phyloP scores from a whole-genome alignment of 768 basidiomycete species.

The Leccinum subgranulosum region DNA sequence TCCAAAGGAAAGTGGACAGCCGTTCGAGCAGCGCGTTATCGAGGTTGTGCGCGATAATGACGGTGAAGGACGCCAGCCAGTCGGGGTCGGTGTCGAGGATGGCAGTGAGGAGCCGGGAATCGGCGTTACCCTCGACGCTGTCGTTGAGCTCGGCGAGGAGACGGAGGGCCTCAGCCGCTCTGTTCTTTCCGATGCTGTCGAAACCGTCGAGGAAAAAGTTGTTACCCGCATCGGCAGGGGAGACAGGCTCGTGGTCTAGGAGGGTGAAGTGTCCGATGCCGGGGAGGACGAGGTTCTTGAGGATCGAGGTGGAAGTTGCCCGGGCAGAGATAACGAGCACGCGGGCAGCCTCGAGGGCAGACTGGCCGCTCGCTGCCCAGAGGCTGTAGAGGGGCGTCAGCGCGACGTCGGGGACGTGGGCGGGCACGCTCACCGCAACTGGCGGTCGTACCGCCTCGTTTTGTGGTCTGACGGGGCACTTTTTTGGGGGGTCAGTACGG shows the following conservation, averaged over 20 bases:
- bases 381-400: constrained; percentile 44
- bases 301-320: constrained; percentile 81
- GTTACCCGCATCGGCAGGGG: constrained; percentile 81
- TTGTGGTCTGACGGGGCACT: constrained; percentile 79
- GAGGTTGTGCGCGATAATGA: constrained; percentile 87
- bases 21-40: constrained; percentile 49
- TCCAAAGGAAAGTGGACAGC: constrained; percentile 70
- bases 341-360: constrained; percentile 79
- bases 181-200: constrained; percentile 73
- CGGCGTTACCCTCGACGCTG: constrained; percentile 68
- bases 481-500: constrained; percentile 5
- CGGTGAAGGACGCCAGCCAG: constrained; percentile 61
- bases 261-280: constrained; percentile 96
- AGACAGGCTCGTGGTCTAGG: constrained; percentile 61
- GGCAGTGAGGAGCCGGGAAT: constrained; percentile 51
- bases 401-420: not conserved
- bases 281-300: constrained; percentile 94
- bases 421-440: constrained; percentile 64
- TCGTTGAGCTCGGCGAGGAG: constrained; percentile 86
- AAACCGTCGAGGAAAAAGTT: constrained; percentile 79
- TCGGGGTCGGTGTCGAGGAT: constrained; percentile 53
- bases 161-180: constrained; percentile 76
- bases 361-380: constrained; percentile 92
- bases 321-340: constrained; percentile 78
- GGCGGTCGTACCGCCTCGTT: constrained; percentile 90